Percentiles rank a stretch among this genome's conserved stretches.
Evolutionary conservation across 1,139 yeast genomes (phyloP).

Genomic region (Scheffersomyces titani): DNA sequence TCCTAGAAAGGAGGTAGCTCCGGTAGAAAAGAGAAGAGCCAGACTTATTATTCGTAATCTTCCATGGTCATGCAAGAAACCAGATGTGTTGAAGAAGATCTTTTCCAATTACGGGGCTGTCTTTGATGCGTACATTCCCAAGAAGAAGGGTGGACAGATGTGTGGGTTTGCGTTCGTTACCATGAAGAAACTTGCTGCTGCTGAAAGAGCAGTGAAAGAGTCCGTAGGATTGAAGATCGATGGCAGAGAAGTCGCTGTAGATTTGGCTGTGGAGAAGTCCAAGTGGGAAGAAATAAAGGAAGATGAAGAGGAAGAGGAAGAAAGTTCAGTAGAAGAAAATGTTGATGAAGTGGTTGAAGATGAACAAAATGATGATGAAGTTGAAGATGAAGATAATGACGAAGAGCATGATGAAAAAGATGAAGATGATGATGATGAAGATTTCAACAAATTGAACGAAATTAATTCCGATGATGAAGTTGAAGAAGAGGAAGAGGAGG

Average conservation of each 20-base stretch:
- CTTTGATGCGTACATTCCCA: conserved; percentile 85
- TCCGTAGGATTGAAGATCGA: conserved; percentile 75
- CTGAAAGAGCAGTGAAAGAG: conserved; percentile 78
- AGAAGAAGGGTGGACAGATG: conserved; percentile 86
- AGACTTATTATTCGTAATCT: conserved; percentile 85
- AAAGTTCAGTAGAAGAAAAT: conserved; percentile 28
- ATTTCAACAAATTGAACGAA: conserved; percentile 22
- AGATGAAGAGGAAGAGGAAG: conserved; percentile 44
- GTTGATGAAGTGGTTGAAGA: conserved; percentile 26
- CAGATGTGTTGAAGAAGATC: conserved; percentile 65
- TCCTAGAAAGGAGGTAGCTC: conserved; percentile 29
- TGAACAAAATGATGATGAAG: conserved; percentile 23
- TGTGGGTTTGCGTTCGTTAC: conserved; percentile 94
- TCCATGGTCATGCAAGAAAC: conserved; percentile 93
- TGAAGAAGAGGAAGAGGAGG: conserved; percentile 28
- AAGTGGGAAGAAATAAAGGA: conserved; percentile 62
- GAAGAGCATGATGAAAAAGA: conserved; percentile 39
- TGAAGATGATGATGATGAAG: conserved; percentile 23
- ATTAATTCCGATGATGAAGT: conserved; percentile 28
- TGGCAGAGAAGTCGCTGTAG: conserved; percentile 93
- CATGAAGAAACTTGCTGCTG: conserved; percentile 78
- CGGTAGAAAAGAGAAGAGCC: conserved; percentile 68
- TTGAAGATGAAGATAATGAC: conserved; percentile 26
- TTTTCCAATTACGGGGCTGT: conserved; percentile 85
- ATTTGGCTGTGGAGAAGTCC: conserved; percentile 85